phyloP scores from a whole-genome alignment of 169 alveolate genomes.

The Perkinsus olseni region DNA sequence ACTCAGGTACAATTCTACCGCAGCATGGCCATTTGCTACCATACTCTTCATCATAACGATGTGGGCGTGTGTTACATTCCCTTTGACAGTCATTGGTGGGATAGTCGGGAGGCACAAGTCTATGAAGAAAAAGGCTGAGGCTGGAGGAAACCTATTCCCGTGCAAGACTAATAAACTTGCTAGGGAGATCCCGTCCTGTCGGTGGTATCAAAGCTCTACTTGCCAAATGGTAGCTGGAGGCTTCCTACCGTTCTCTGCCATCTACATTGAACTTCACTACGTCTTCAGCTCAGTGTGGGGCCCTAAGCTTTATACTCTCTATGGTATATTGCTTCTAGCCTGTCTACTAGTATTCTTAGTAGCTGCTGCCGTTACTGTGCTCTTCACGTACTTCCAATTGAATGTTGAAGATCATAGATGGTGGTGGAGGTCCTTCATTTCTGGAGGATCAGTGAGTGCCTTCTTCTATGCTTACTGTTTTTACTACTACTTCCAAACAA shows the following conservation, averaged over 20 bases:
- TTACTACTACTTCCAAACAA: not conserved
- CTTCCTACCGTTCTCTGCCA: constrained; percentile 16
- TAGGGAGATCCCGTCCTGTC: not conserved
- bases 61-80: constrained; percentile 15
- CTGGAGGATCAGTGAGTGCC: not conserved
- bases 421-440: constrained; percentile 26
- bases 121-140: not conserved
- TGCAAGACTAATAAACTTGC: constrained; percentile 16
- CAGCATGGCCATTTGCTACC: constrained; percentile 19
- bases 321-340: constrained; percentile 16
- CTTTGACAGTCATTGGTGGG: constrained; percentile 19
- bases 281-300: constrained; percentile 17
- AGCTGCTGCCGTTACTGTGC: constrained; percentile 23
- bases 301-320: not conserved
- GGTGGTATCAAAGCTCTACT: not conserved
- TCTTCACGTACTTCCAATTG: constrained; percentile 21
- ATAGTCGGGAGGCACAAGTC: constrained; percentile 13
- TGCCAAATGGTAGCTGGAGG: constrained; percentile 1
- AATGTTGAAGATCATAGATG: constrained; percentile 28
- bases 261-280: constrained; percentile 19
- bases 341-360: constrained; percentile 14
- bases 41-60: constrained; percentile 8
- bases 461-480: not conserved
- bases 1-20: not conserved
- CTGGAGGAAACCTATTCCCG: constrained; percentile 15